Base-by-base conservation (phyloP, 1,139 yeast genomes). In the Protomyces inundatus region DNA sequence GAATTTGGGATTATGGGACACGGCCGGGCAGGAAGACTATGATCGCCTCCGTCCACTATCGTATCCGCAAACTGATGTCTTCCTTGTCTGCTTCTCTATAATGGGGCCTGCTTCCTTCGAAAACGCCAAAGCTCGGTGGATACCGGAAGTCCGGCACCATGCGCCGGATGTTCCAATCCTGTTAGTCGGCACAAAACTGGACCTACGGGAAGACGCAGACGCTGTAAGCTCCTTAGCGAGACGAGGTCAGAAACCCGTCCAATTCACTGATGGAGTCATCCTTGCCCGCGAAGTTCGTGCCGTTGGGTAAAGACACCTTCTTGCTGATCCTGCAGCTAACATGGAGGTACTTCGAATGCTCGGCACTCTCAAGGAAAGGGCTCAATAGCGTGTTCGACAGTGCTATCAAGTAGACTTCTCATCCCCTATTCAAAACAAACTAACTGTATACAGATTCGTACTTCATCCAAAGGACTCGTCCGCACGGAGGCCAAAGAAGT, bases 21-120 rank as follows among this genome's bases (percentile, higher is more conserved):
- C 97, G n/a, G 97, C 97, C 6, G 97, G 97, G 36, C 97, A 90
- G 76, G 88, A 88, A 72, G 97, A 90, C 74, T 90, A 90, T 75
- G 97, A 90, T 75, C 81, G 97, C 68, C 81, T 90, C 73, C 82
- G 97, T 76, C 97, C 97, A 4, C 79, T 90, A 68, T 87, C 95
- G 23, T 90, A 90, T 73, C 97, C 97, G 1, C 96, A 90, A 72
- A 90, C 97, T 0, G 96, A 90, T 71, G 87, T 90, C 54, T 90
- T 90, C 73, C 77, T 90, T 66, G 84, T 90, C 68, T 90, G 97
- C 76, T 90, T 90, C 76, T 87, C 96, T 10, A 85, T 90, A 7
- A 87, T 88, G 59, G 87, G 87, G 70, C 96, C 95, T 23, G 83
- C 87, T 52, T 86, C 95, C 34, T 89, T 87, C 75, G 84, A 84